Conservation (phyloP, 2,329 filamentous ascomycete genomes). For the Neoarthrinium moseri region DNA sequence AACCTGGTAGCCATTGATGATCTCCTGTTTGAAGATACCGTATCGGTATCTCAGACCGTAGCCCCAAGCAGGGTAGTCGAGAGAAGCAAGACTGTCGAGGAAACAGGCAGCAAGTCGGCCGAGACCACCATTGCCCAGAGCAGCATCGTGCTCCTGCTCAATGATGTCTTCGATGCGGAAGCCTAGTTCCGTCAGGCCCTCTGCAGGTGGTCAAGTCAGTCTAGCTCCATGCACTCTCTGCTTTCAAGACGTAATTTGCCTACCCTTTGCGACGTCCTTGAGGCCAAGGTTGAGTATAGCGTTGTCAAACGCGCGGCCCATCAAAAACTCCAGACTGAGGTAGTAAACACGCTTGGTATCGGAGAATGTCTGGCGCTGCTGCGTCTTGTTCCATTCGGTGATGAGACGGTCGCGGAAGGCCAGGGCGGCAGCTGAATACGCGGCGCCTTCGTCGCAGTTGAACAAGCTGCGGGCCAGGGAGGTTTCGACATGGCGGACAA, state of each 20-base stretch:
- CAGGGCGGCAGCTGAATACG: conserved; percentile 86
- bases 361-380: conserved; percentile 88
- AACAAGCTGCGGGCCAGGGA: conserved; percentile 93
- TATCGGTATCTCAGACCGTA: conserved; percentile 96
- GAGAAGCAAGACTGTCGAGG: conserved; percentile 89
- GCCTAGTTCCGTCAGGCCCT: conserved; percentile 82
- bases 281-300: conserved; percentile 94
- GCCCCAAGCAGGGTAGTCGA: conserved; percentile 96
- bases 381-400: conserved; percentile 96
- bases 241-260: conserved; percentile 23
- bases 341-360: conserved; percentile 97
- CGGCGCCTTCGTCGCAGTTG: conserved; percentile 95
- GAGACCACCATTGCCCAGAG: conserved; percentile 91
- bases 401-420: conserved; percentile 92
- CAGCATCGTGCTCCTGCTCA: conserved; percentile 91
- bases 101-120: conserved; percentile 95
- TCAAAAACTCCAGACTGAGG: conserved; percentile 93
- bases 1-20: conserved; percentile 95
- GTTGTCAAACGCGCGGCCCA: conserved; percentile 96
- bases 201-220: conserved; percentile 47
- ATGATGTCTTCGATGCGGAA: conserved; percentile 98
- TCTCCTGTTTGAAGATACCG: conserved; percentile 99
- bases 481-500: conserved; percentile 94
- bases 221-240: neutral
- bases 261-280: conserved; percentile 81